Base-by-base conservation (phyloP, 192 early-diverging fungal species). In the Coemansia sp. region DNA sequence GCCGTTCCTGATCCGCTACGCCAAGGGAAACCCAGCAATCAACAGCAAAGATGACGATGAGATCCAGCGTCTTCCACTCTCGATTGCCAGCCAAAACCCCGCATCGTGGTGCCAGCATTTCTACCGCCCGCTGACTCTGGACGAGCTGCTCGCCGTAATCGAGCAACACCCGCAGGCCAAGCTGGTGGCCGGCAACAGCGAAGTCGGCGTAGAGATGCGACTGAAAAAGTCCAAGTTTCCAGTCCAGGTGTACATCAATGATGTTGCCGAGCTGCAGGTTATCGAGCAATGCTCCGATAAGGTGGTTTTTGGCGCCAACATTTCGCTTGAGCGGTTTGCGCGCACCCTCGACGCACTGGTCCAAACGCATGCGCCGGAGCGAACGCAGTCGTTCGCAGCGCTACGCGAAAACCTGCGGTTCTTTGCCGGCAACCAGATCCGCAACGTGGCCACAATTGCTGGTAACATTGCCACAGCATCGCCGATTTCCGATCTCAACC, bases 391-490 rank as follows among this genome's bases (percentile, higher is more conserved):
- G 28, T 80, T 92, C 30, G 75, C 77, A 12, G 92, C 94, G 4
- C 51, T 93, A 50, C 75, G 91, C 28, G 86, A 87, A 62, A 92
- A 90, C 75, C 72, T 91, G 56, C 80, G 86, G 62, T 92, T 87
- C 75, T 93, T 94, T 85, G 92, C 92, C 6, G 89, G 92, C 50
- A 80, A 78, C 57, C 94, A 95, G 84, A 90, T 95, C 68, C 84
- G 94, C 69, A 94, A 93, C 70, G 91, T 93, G 3, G 91, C 94
- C 4, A 88, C 89, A 7, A 81, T 94, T 57, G 94, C 89, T 25
- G 94, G 94, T 32, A 95, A 94, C 75, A 89, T 94, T 54, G 87
- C 85, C 18, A 94, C 93, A 6, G 93, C 93, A n/a, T 91, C 89
- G 55, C 92, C 93, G 8, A 94, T 93, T 61, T 93, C 91, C 12